phyloP scores from a whole-genome alignment of 2,329 filamentous ascomycete genomes.

The Arthrobotrys iridis region DNA sequence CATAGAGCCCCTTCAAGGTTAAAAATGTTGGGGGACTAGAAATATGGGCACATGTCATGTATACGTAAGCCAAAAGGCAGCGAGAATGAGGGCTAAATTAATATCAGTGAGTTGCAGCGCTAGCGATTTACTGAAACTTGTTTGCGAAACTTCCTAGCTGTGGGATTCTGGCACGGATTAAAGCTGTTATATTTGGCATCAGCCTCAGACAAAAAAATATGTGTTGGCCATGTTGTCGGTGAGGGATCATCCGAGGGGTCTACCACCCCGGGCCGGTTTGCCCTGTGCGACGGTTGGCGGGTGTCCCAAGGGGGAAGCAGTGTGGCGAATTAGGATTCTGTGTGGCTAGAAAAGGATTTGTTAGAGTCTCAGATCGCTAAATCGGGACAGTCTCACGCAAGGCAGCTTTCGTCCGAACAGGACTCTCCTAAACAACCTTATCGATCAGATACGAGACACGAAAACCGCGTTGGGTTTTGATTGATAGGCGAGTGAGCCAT shows the following conservation, averaged over 20 bases:
- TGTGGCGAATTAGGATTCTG: slow-evolving; percentile 1
- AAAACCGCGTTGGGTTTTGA: not conserved
- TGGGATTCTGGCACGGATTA: slow-evolving; percentile 18
- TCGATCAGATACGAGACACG: slow-evolving; percentile 8
- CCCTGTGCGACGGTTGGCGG: not conserved
- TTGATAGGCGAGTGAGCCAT: too few species aligned
- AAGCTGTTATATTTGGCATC: slow-evolving; percentile 40
- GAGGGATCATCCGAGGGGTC: not conserved
- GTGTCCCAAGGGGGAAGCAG: not conserved
- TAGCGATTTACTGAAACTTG: slow-evolving; percentile 17
- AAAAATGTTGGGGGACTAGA: not conserved
- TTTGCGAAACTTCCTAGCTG: not conserved
- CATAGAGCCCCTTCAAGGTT: not conserved
- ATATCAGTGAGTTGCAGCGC: too few species aligned
- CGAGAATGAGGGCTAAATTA: not conserved
- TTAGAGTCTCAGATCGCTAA: slow-evolving; percentile 2
- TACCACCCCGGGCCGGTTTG: not conserved
- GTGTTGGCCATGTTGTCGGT: slow-evolving; percentile 41
- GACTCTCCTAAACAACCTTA: too few species aligned
- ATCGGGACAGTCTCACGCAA: slow-evolving; percentile 20
- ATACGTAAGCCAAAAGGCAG: not conserved
- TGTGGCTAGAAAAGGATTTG: slow-evolving; percentile 23
- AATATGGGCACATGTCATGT: not conserved
- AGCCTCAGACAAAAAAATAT: slow-evolving; percentile 10
- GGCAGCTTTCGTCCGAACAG: slow-evolving; percentile 6